Evolutionary conservation across 352 stramenopile genomes (phyloP).

Genomic region (Pythium dissotocum): DNA sequence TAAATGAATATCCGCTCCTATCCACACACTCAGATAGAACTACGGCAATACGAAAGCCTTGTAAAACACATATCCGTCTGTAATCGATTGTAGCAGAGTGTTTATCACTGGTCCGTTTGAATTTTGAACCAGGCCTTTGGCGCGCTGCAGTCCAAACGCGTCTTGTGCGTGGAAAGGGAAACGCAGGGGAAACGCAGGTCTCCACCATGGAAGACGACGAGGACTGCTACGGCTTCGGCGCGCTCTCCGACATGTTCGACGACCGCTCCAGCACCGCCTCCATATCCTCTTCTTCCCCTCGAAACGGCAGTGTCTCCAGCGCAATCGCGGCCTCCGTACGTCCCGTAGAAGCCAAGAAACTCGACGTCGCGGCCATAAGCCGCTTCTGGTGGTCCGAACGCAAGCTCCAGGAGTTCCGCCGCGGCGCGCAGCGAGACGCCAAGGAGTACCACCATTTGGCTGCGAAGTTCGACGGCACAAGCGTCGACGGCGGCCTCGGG

Average conservation of each 20-base stretch:
- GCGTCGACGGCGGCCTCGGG: slow-evolving; percentile 54
- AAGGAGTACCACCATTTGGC: slow-evolving; percentile 52
- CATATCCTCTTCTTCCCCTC: not conserved
- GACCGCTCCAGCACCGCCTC: not conserved
- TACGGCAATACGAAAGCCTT: too few species aligned
- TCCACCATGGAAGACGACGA: slow-evolving; percentile 55
- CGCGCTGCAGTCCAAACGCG: slow-evolving; percentile 1
- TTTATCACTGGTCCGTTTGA: slow-evolving; percentile 17
- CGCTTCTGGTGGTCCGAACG: slow-evolving; percentile 55
- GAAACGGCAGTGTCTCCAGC: not conserved
- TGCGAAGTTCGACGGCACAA: slow-evolving; percentile 50
- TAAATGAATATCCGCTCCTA: not conserved
- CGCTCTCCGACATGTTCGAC: slow-evolving; percentile 64
- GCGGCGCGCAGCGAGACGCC: slow-evolving; percentile 28
- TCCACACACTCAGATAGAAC: too few species aligned
- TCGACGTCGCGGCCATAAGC: slow-evolving; percentile 43
- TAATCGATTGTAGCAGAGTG: slow-evolving; percentile 2
- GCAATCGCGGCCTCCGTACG: not conserved
- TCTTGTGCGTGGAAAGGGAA: not conserved
- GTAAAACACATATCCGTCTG: too few species aligned
- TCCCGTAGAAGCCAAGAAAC: slow-evolving; percentile 20
- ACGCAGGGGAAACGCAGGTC: slow-evolving; percentile 9
- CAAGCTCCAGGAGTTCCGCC: slow-evolving; percentile 36
- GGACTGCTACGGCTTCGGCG: slow-evolving; percentile 70
- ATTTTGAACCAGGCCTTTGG: slow-evolving; percentile 30